Percentiles rank a stretch among this genome's conserved stretches.
Evolutionary conservation across 106 monocot genomes (phyloP).

Genomic region (Acorus calamus): DNA sequence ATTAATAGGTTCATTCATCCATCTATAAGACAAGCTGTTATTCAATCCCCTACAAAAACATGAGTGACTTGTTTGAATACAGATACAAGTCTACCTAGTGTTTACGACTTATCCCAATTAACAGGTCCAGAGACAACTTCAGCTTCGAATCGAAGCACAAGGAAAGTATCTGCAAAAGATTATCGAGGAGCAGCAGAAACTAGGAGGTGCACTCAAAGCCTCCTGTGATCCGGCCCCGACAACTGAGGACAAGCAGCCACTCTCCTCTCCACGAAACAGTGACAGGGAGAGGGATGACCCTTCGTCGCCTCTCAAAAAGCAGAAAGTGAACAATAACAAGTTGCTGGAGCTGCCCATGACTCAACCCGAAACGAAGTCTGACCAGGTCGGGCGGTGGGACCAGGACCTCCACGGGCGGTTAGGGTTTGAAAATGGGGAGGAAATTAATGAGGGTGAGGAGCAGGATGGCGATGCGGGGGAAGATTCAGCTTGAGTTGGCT

Average conservation of each 20-base stretch:
- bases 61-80: too few species aligned
- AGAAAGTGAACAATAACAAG: conserved; percentile 9
- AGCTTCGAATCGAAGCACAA: conserved; percentile 81
- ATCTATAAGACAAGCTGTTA: too few species aligned
- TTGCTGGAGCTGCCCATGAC: conserved; percentile 1
- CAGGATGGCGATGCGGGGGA: too few species aligned
- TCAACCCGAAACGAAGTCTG: neutral
- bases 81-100: too few species aligned
- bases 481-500: too few species aligned
- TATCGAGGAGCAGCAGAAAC: conserved; percentile 75
- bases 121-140: conserved; percentile 72
- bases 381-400: too few species aligned
- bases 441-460: too few species aligned
- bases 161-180: conserved; percentile 69
- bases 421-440: too few species aligned
- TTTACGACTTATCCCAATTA: neutral
- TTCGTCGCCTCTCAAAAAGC: conserved; percentile 19
- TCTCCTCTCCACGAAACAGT: neutral
- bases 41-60: too few species aligned
- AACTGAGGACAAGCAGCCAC: conserved; percentile 11
- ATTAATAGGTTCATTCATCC: too few species aligned
- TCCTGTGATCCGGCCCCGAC: neutral
- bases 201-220: conserved; percentile 17
- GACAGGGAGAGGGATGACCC: conserved; percentile 1
- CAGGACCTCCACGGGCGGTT: too few species aligned